Percentiles rank a stretch among this genome's conserved stretches.
phyloP scores from a whole-genome alignment of 2,329 filamentous ascomycete species.

The Trichophyton equinum region DNA sequence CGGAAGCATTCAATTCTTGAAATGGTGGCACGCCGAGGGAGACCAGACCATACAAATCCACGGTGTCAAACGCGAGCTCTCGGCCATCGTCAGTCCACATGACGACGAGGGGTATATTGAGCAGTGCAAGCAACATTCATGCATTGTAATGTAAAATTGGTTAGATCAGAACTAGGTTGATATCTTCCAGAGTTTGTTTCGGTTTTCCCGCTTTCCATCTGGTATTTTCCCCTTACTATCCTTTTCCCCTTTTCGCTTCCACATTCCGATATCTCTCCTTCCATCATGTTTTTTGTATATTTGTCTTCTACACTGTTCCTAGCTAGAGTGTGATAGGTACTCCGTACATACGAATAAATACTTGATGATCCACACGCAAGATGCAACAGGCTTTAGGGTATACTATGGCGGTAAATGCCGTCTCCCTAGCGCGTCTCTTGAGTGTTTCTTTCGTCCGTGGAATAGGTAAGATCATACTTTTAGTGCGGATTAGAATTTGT shows the following conservation, averaged over 20 bases:
- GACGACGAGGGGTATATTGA: slow-evolving; percentile 78
- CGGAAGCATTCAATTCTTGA: slow-evolving; percentile 59
- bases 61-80: slow-evolving; percentile 53
- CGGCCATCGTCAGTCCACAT: slow-evolving; percentile 38
- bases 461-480: too few species aligned
- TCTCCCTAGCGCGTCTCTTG: too few species aligned
- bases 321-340: too few species aligned
- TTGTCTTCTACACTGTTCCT: too few species aligned
- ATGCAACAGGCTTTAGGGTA: too few species aligned
- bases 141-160: slow-evolving; percentile 36
- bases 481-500: too few species aligned
- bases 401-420: too few species aligned
- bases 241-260: neutral
- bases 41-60: slow-evolving; percentile 67
- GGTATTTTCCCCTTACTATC: neutral
- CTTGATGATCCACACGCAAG: too few species aligned
- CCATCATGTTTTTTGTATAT: neutral
- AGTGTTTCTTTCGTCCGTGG: too few species aligned
- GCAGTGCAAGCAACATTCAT: slow-evolving; percentile 37
- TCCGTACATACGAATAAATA: too few species aligned
- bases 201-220: neutral
- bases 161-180: neutral
- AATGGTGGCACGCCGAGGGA: slow-evolving; percentile 87
- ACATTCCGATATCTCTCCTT: neutral
- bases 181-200: neutral